phyloP scores from a whole-genome alignment of 164 flowering plant genomes.

The Cinnamomum micranthum region DNA sequence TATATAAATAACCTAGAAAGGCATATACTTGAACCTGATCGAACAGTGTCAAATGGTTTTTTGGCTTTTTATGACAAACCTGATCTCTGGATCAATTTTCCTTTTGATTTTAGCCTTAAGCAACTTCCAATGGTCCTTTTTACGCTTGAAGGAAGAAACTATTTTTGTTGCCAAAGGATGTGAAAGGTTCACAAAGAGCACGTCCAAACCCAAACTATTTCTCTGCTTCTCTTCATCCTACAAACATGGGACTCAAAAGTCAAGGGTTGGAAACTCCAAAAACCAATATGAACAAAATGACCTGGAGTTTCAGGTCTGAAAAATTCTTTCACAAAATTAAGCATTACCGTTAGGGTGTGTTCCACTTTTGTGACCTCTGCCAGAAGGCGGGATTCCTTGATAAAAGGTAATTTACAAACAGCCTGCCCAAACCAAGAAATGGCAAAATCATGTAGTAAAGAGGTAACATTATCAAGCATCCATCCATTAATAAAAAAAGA shows the following conservation, averaged over 20 bases:
- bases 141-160: slow-evolving; percentile 21
- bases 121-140: slow-evolving; percentile 30
- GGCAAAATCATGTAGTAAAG: background rate
- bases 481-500: background rate
- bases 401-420: slow-evolving; percentile 49
- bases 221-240: slow-evolving; percentile 50
- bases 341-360: slow-evolving; percentile 39
- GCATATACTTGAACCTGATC: too few relatives aligned
- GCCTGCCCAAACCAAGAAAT: slow-evolving; percentile 31
- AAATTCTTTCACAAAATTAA: slow-evolving; percentile 4
- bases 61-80: slow-evolving; percentile 24
- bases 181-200: slow-evolving; percentile 32
- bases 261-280: background rate
- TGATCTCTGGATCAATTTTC: slow-evolving; percentile 35
- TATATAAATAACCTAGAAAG: too few relatives aligned
- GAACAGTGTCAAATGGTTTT: too few relatives aligned
- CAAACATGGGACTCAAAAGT: slow-evolving; percentile 2
- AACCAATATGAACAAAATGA: background rate
- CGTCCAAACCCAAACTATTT: slow-evolving; percentile 37
- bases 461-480: background rate
- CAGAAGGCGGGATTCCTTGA: slow-evolving; percentile 53
- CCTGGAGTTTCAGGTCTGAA: background rate
- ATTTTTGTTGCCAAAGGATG: slow-evolving; percentile 35
- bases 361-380: slow-evolving; percentile 46
- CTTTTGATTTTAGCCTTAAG: slow-evolving; percentile 18